A percentile compares a stretch with the other conserved stretches of the same genome.
Conservation (phyloP, 2,329 filamentous ascomycete genomes). For the Fusarium sp. region DNA sequence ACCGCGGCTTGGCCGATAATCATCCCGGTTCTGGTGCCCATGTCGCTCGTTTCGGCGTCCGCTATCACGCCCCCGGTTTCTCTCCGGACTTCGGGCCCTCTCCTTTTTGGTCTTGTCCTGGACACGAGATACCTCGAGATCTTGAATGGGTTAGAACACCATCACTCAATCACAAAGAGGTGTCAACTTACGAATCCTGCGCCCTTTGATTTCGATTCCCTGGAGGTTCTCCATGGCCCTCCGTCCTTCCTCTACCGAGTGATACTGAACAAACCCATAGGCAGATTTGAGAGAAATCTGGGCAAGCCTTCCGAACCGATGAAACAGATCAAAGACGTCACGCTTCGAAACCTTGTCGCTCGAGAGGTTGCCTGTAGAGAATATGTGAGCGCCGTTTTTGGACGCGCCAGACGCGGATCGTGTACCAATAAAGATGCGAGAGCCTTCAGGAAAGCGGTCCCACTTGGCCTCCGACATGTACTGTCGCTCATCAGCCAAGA, state of each 20-base stretch:
- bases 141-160: conserved; percentile 54
- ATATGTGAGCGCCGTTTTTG: conserved; percentile 40
- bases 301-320: conserved; percentile 84
- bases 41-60: conserved; percentile 58
- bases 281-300: conserved; percentile 97
- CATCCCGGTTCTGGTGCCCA: conserved; percentile 66
- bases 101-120: conserved; percentile 80
- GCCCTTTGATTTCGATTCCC: conserved; percentile 83
- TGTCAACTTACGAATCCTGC: conserved; percentile 85
- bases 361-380: conserved; percentile 81
- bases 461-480: conserved; percentile 83
- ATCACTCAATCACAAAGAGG: not conserved
- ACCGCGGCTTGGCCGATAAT: conserved; percentile 71
- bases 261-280: conserved; percentile 96
- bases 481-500: conserved; percentile 76
- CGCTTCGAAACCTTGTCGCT: conserved; percentile 93
- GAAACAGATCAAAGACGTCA: conserved; percentile 92
- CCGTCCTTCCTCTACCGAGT: conserved; percentile 78
- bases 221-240: conserved; percentile 82
- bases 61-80: conserved; percentile 60
- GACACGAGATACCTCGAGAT: conserved; percentile 89
- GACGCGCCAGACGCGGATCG: conserved; percentile 40
- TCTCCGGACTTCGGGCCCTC: conserved; percentile 67
- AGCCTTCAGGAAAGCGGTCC: conserved; percentile 82
- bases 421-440: conserved; percentile 83